Conservation (phyloP, 352 stramenopile species). For the Pelagophyceae sp. region DNA sequence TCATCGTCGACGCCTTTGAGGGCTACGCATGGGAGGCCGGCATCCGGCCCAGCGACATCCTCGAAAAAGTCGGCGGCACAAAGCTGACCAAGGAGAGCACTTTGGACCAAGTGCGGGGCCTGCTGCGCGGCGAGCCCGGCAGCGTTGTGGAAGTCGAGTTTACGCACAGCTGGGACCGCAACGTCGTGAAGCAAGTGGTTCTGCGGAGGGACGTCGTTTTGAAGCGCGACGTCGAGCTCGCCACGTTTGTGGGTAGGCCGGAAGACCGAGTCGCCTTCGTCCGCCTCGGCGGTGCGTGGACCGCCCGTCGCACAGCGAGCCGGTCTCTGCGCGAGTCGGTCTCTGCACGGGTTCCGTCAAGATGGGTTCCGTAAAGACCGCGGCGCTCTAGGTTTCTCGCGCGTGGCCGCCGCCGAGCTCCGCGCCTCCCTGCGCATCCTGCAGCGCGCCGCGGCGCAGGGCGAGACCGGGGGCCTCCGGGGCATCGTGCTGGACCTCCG, state of each 20-base stretch:
- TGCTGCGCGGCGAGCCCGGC: conserved; percentile 58
- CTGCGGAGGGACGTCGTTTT: conserved; percentile 51
- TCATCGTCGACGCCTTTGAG: conserved; percentile 62
- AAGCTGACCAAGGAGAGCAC: conserved; percentile 39
- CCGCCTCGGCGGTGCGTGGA: conserved; percentile 55
- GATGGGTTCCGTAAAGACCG: too few species aligned
- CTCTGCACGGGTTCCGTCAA: too few species aligned
- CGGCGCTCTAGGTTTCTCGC: too few species aligned
- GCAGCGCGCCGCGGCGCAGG: not conserved
- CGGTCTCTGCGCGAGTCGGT: too few species aligned
- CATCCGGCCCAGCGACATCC: conserved; percentile 56
- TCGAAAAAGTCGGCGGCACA: conserved; percentile 44
- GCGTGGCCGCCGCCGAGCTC: conserved; percentile 51
- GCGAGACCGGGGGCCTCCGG: conserved; percentile 26
- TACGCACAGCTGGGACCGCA: conserved; percentile 34
- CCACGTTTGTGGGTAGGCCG: conserved; percentile 54
- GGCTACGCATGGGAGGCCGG: conserved; percentile 56
- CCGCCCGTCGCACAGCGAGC: too few species aligned
- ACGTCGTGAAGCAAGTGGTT: conserved; percentile 39
- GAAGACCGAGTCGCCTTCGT: conserved; percentile 53
- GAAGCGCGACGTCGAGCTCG: conserved; percentile 59
- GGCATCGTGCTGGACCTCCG: conserved; percentile 65
- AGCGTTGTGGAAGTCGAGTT: conserved; percentile 55
- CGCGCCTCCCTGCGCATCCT: not conserved
- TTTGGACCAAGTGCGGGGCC: conserved; percentile 58